Evolutionary conservation across 2,329 filamentous ascomycete genomes (phyloP), one percentile per base, ranked within the genome.

Genomic region (Hypoxylon sp.): DNA sequence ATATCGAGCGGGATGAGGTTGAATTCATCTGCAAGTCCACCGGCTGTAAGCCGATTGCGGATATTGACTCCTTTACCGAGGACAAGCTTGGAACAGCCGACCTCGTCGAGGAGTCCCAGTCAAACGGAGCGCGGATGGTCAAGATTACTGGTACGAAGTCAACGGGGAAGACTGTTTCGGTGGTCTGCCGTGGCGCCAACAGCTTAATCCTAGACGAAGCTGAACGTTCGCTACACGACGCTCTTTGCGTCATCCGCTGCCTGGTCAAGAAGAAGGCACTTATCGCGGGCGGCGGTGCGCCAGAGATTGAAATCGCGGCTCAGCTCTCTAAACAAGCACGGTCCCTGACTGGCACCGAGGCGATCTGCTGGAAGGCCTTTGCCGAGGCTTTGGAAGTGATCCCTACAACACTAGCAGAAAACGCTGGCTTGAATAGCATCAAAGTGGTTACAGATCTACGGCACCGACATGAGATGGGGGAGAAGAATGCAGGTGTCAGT

Each of bases 21-120:
- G 96, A 99, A 82, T 99, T 99, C 82, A 93, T 99, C 81, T 98
- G 95, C 92, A 99, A 98, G 85, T 97, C 93, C 69, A 97, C 95
- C 37, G 96, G 96, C 76, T 99, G 96, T 90, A 99, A 99, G 85
- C 96, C 96, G 55, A 96, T 99, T 78, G 96, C 96, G 75, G 97
- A 99, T 79, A 92, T 99, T 77, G 96, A 99, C 82, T 97, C 94
- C 11, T 99, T 99, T 84, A 96, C 94, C 17, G 96, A 99, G 83
- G 96, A 99, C 83, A 99, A 98, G 86, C 90, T 99, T 61, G 96
- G 94, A 72, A 92, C 90, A 46, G 96, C 96, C 35, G 96, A 99
- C 77, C 86, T 99, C 37, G 90, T 99, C 22, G 96, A 99, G 83
- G 96, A 99, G 83, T 89, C 94, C 10, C 91, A 96, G 79, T 90